Evolutionary conservation across 192 early-diverging fungal species (phyloP), one percentile per base, ranked within the genome.

Genomic region (Diversispora eburnea): DNA sequence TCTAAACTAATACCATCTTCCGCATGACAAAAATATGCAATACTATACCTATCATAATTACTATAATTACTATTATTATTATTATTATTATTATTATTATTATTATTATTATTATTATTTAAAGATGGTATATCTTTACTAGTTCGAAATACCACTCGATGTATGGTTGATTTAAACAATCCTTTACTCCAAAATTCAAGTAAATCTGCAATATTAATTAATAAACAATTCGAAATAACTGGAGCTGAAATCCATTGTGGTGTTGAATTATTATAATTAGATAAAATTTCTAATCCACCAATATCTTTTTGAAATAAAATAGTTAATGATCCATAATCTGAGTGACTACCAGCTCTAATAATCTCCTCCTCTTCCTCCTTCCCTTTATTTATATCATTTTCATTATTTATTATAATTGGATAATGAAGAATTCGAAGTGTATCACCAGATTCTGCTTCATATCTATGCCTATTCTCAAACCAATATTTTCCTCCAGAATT

Each of bases 301-400:
- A 86, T 79, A 33, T 88, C 84, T 72, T 87, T 81, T 77, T 91
- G 90, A 74, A 90, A 89, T 39, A 91, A 69, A 5, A 91, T 67
- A 4, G 90, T 91, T 45, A 91, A 69, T 1, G 85, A 86, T 8
- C 90, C 90, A 75, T 92, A 91, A 72, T 91, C 89, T 3, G 88
- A 84, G 39, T 88, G 84, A 49, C 83, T 87, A 72, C 19, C 13
- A 13, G 8, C 2, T 12, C 8, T 13, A 39, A 13, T 39, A 61
- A 42, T 0, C 12, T 39, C 13, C 22, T 12, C 5, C 12, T 39
- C 13, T 13, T 12, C 5, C 17, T 75, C 81, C 84, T 81, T 83
- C 77, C 81, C 82, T 15, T 82, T 87, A 55, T 84, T 52, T 12
- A 84, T 81, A 19, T 77, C 56, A 41, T 54, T 54, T 17, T 33